Evolutionary conservation across 345 rosid genomes (phyloP).

Genomic region (Trapa incisa): DNA sequence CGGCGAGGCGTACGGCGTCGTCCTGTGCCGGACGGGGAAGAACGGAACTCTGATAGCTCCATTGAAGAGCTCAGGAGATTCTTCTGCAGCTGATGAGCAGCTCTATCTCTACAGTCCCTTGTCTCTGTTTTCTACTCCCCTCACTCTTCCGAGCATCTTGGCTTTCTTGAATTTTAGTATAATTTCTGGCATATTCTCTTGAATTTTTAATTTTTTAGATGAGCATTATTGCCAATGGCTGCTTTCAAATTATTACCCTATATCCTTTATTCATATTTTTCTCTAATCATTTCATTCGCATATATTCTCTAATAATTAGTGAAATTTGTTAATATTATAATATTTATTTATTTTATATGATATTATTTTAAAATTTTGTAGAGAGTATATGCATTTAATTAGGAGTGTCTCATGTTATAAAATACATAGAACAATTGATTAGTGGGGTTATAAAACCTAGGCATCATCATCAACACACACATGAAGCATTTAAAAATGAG

Average conservation of each 20-base stretch:
- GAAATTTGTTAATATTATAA: too few relatives aligned
- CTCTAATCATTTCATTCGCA: too few relatives aligned
- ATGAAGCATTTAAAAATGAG: too few relatives aligned
- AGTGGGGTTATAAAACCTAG: too few relatives aligned
- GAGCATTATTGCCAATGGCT: neutral
- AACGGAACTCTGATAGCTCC: conserved; percentile 26
- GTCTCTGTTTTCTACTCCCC: neutral
- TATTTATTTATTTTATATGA: too few relatives aligned
- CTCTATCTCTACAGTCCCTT: neutral
- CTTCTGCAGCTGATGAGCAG: neutral
- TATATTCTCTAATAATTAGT: too few relatives aligned
- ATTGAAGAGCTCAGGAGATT: conserved; percentile 34
- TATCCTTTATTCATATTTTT: neutral
- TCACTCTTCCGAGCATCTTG: neutral
- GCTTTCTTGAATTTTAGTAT: neutral
- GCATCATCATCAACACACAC: too few relatives aligned
- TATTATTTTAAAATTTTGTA: too few relatives aligned
- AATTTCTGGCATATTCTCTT: neutral
- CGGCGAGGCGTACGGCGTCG: conserved; percentile 39
- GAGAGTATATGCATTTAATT: too few relatives aligned
- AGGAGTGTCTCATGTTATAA: too few relatives aligned
- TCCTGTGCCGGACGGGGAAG: conserved; percentile 37
- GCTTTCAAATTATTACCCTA: neutral
- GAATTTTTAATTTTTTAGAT: neutral
- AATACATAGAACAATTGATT: too few relatives aligned